Conservation (phyloP, 768 basidiomycete genomes). For the Podaxis sp. region DNA sequence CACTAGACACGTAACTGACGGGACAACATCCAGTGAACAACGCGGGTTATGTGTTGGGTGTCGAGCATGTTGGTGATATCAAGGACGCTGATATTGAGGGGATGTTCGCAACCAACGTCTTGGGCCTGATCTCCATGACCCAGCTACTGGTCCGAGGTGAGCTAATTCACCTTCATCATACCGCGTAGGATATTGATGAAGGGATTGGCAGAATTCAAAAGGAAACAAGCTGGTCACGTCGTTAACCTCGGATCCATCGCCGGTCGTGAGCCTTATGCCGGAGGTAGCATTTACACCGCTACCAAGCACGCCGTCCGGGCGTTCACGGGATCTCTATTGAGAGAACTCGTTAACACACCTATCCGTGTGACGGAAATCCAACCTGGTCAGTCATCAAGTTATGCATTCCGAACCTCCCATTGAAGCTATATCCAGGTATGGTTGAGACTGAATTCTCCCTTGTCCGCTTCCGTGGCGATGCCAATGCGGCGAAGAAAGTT, state of each 20-base stretch:
- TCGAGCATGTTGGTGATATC: constrained; percentile 83
- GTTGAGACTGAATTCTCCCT: constrained; percentile 80
- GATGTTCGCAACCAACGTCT: constrained; percentile 80
- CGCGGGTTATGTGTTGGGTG: constrained; percentile 88
- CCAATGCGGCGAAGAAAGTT: constrained; percentile 76
- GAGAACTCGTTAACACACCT: constrained; percentile 87
- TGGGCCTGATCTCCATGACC: constrained; percentile 81
- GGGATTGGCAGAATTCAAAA: constrained; percentile 63
- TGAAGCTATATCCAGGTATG: constrained; percentile 23
- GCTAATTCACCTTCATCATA: background rate
- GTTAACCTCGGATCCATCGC: constrained; percentile 97
- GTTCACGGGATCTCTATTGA: constrained; percentile 76
- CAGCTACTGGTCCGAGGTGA: constrained; percentile 65
- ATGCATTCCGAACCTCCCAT: constrained; percentile 14
- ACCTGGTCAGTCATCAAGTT: constrained; percentile 52
- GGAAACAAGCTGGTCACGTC: constrained; percentile 74
- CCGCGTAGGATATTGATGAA: background rate
- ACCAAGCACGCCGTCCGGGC: constrained; percentile 86
- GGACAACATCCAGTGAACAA: constrained; percentile 38
- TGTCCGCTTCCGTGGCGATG: constrained; percentile 85
- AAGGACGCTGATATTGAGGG: constrained; percentile 72
- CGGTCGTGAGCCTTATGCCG: constrained; percentile 81
- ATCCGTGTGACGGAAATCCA: constrained; percentile 95
- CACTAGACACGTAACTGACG: background rate
- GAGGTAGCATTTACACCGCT: constrained; percentile 90